These are phyloP conservation scores for Lactarius hengduanensis DNA, from an alignment of 768 basidiomycete species.

Conservation along the genomic window DNA sequence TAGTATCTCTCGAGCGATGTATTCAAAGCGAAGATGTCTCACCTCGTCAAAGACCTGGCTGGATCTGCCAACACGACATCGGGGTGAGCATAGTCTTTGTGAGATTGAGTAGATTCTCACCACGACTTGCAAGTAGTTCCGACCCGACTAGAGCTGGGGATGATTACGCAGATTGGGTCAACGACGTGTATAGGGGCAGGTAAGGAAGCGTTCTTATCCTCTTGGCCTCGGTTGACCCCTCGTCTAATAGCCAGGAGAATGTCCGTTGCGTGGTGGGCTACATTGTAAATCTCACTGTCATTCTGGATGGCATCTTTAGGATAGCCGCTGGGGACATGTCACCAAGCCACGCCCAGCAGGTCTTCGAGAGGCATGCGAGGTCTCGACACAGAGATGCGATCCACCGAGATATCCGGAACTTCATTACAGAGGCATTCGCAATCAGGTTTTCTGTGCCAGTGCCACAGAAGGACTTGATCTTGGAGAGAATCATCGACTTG, in stretches of 20 bases:
- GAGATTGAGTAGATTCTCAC: background rate
- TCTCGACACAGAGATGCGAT: background rate
- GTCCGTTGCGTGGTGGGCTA: slow-evolving; percentile 10
- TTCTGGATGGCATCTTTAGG: background rate
- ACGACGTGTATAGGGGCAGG: background rate
- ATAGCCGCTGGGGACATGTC: background rate
- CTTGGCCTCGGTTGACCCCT: background rate
- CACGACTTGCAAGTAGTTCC: background rate
- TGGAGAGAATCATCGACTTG: slow-evolving; percentile 21
- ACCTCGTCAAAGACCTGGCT: slow-evolving; percentile 5
- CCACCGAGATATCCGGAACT: slow-evolving; percentile 3
- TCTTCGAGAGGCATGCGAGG: background rate
- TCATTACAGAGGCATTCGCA: slow-evolving; percentile 4
- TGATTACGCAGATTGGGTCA: background rate
- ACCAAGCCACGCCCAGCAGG: background rate
- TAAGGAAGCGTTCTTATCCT: background rate
- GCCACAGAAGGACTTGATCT: slow-evolving; percentile 9
- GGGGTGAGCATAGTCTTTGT: background rate
- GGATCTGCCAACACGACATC: too few species aligned
- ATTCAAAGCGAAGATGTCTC: slow-evolving; percentile 3
- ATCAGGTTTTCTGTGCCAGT: background rate
- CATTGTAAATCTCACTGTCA: slow-evolving; percentile 15
- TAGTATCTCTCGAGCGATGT: slow-evolving; percentile 4
- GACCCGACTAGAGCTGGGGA: too few species aligned
- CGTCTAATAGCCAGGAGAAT: slow-evolving; percentile 2